Base-by-base conservation (phyloP, 2,329 filamentous ascomycete species). In the Fusarium gaditjirri region DNA sequence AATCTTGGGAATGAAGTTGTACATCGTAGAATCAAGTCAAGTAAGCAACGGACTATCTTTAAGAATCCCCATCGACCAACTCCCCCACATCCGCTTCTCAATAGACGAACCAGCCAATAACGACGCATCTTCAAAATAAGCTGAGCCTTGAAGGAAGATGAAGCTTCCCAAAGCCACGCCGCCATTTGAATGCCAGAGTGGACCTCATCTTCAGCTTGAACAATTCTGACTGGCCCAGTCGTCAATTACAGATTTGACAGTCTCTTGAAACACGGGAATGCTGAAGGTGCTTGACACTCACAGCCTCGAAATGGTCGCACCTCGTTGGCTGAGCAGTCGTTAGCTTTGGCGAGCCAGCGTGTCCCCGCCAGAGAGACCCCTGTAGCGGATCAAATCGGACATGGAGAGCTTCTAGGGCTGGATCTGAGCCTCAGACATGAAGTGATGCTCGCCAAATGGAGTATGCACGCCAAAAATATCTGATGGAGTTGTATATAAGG, bases 261-360 rank as follows among this genome's bases (percentile, higher is more conserved):
- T 29, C 35, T 33, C 31, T 57, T 46, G 39, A 23, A 57, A 44
- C 50, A 21, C 33, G 25, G 56, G 29, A 68, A 50, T 41, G 42
- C 54, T 23, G 62, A 33, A 19, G 13, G 14, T 38, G 42, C 42
- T 39, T 49, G 38, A 43, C n/a, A 8, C 39, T 55, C 38, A 55
- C 63, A 50, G 65, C 63, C 63, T 49, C 64, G 25, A 56, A 42
- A 59, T 29, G 65, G 61, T 27, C n/a, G 19, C 27, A 36, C 13
- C 31, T 54, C 52, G 50, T 71, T 61, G 68, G 66, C 56, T 68
- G 58, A 69, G 36, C 38, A 35, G 54, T 31, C 35, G 23, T 70
- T 73, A 73, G 62, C 70, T 58, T 73, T 72, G 70, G 70, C 70
- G 70, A 72, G 70, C 70, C 42, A 54, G 58, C 61, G 33, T 25